Evolutionary conservation across 108 stramenopile genomes (phyloP).

Genomic region (Poteriospumella lacustris): DNA sequence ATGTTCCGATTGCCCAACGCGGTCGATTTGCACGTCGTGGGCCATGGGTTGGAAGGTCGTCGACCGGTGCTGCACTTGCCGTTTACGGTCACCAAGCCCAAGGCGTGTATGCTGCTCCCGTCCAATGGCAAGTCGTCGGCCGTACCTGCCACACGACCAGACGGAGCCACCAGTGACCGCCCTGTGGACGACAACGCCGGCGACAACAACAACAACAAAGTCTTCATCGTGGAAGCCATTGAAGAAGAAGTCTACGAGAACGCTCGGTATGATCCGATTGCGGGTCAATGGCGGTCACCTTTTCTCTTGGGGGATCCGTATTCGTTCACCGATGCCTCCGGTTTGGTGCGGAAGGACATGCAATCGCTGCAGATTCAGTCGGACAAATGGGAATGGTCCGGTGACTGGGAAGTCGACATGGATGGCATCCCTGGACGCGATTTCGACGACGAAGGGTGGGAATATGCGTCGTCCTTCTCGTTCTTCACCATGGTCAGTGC

Average conservation of each 20-base stretch:
- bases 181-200: too few species aligned
- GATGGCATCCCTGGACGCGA: slow-evolving; percentile 10
- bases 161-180: too few species aligned
- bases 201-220: too few species aligned
- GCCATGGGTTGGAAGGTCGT: background rate
- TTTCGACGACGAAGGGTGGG: slow-evolving; percentile 2
- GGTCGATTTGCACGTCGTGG: background rate
- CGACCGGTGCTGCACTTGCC: background rate
- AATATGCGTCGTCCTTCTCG: slow-evolving; percentile 16
- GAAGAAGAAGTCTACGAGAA: slow-evolving; percentile 29
- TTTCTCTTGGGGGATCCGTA: slow-evolving; percentile 17
- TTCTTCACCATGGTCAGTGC: background rate
- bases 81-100: background rate
- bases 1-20: slow-evolving; percentile 8
- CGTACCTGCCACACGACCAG: too few species aligned
- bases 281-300: slow-evolving; percentile 1
- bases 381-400: background rate
- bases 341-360: background rate
- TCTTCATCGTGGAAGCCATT: background rate
- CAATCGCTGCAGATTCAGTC: background rate
- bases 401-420: slow-evolving; percentile 20
- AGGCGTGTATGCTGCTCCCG: background rate
- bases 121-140: background rate
- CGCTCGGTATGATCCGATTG: slow-evolving; percentile 12
- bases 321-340: slow-evolving; percentile 12